Evolutionary conservation across 257 asterid genomes (phyloP), one percentile per base, ranked within the genome.

Genomic region (Solanum lignicaule): DNA sequence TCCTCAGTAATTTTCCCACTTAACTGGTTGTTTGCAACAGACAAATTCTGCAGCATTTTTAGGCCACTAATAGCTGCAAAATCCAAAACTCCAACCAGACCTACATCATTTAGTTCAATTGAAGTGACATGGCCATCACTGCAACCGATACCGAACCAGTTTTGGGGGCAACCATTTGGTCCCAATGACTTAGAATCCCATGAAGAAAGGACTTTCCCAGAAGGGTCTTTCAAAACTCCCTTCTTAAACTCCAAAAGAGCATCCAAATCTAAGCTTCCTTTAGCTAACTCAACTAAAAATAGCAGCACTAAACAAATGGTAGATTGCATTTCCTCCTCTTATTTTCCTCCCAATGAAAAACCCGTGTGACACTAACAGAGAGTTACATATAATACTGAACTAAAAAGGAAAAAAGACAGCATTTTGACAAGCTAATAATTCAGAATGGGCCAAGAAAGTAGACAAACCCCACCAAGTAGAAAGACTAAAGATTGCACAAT

Each of bases 111-210:
- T 69, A 95, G 90, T 58, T 90, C 75, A 87, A 95, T 87, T 75
- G 98, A 95, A 91, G 93, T 94, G 25, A 95, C 93, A 84, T 69
- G 93, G 88, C 98, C 96, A 23, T 91, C 89, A 76, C 72, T 91
- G 73, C 98, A 95, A 82, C 72, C 86, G 43, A 95, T 86, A 33
- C 98, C 98, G 31, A 65, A 93, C 98, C 98, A 95, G 48, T 93
- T 84, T 88, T 86, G 87, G 23, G 98, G 98, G 88, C 98, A 95
- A 7, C 95, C 95, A 92, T 94, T 92, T 72, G 95, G 88, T 86
- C 92, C 90, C 81, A 96, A 85, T 52, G 98, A 95, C 46, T 91
- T 91, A 7, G 98, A 90, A 93, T 95, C 98, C 98, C 98, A 96
- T 71, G 98, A 94, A 91, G 39, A 92, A 89, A 93, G 93, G 90